These are phyloP conservation scores for Chrysoporthe deuterocubensis DNA, from an alignment of 2,329 filamentous ascomycete species.

Conservation along the genomic window DNA sequence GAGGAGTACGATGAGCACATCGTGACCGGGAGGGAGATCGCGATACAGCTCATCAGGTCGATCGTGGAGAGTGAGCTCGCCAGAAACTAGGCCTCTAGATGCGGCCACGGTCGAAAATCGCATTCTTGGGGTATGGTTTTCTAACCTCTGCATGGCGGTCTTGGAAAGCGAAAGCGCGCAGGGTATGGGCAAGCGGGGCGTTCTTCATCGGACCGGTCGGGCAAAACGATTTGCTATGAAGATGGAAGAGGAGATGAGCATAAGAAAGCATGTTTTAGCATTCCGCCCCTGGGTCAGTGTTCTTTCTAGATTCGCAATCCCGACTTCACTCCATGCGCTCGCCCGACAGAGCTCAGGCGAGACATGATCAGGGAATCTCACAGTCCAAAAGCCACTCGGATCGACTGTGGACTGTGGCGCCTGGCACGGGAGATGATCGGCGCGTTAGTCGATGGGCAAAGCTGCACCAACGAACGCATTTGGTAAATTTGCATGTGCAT, in stretches of 20 bases:
- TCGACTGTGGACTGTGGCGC: too few species aligned
- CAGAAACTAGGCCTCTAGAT: slow-evolving; percentile 11
- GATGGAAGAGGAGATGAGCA: not conserved
- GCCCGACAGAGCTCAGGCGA: not conserved
- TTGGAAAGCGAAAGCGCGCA: not conserved
- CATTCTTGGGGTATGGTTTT: not conserved
- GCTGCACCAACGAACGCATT: too few species aligned
- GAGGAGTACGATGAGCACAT: slow-evolving; percentile 55
- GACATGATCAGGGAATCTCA: not conserved
- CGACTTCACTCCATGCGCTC: not conserved
- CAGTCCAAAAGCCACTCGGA: not conserved
- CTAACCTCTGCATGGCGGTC: not conserved
- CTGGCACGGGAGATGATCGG: too few species aligned
- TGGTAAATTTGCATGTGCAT: too few species aligned
- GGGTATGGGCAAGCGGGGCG: not conserved
- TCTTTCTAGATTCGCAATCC: not conserved
- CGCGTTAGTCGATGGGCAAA: too few species aligned
- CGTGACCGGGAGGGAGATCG: slow-evolving; percentile 53
- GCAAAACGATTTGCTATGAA: not conserved
- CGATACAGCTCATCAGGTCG: slow-evolving; percentile 59
- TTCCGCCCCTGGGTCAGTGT: not conserved
- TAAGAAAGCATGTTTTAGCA: slow-evolving; percentile 2
- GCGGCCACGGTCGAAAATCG: not conserved
- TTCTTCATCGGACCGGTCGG: not conserved
- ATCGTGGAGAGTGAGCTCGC: slow-evolving; percentile 56